Evolutionary conservation across 1,139 yeast genomes (phyloP), one percentile per base, ranked within the genome.

Genomic region (Protomyces gravidus): DNA sequence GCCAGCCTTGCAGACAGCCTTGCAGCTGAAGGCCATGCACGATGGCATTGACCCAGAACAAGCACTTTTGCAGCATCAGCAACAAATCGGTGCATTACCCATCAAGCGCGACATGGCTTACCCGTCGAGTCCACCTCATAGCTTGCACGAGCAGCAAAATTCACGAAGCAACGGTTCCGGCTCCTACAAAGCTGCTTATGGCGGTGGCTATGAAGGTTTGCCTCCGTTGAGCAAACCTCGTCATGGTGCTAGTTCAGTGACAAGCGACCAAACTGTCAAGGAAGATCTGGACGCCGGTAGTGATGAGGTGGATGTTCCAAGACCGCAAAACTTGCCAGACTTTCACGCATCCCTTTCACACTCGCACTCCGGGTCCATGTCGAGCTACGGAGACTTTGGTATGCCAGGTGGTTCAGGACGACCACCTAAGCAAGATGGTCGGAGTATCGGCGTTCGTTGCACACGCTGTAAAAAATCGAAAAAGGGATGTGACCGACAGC

Each of bases 401-500:
- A 9, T n/a, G 13, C 21, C 21, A 5, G 42, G 21, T 5, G 19
- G 36, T 11, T 4, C 47, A 42, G 42, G 57, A 42, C 11, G 58
- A 25, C 30, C 36, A 36, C 27, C 45, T 46, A 53, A 53, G 51
- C 47, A 53, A 50, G 36, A 46, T 19, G 58, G 58, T 3, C 51
- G 51, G 36, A 53, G 58, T 27, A 45, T 53, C 25, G 60, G 53
- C 23, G 57, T 45, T n/a, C 55, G 63, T 5, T 61, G 63, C 58
- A 46, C 59, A 5, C 49, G 63, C 7, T 61, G 63, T 42, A 59
- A 52, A 26, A 52, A 55, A 33, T 52, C 59, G 9, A 61, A 61
- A 50, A 61, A 61, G 50, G 63, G 63, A 4, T 61, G 63, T 28
- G 63, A 61, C 39, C 39, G 63, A 19, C 55, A 58, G 28, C 47